Base-by-base conservation (phyloP, 108 stramenopile genomes). In the Fistulifera pelliculosa region DNA sequence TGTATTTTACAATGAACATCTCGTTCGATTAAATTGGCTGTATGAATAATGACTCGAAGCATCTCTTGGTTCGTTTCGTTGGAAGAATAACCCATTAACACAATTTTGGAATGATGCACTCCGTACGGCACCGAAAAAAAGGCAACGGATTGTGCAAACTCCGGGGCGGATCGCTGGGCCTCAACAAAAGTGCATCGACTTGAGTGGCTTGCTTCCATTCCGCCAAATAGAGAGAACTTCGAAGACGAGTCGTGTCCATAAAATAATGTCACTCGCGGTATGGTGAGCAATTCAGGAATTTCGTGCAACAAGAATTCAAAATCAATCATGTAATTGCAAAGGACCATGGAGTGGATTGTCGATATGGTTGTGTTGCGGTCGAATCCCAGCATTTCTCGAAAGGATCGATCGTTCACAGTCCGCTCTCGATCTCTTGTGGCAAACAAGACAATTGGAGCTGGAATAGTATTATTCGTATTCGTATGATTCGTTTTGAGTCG, bases 71-170 rank as follows among this genome's bases (percentile, higher is more conserved):
- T 3, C 8, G 31, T 35, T 19, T 50, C 55, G 12, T 68, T 51
- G 23, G 68, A 61, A 2, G 66, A 54, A 60, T 69, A 85, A 12
- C 83, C 81, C 10, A 87, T 47, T 16, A 91, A 53, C 41, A 85
- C 76, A 64, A 86, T 60, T 62, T 90, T 90, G 41, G 82, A 84
- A 52, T 90, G 89, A 61, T 90, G 89, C 28, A 70, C 63, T 15
- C 89, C 85, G 27, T 69, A 68, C 27, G 58, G 44, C 14, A 71
- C 52, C 43, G 2, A 21, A 7, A n/a, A n/a, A 27, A 38, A 11
- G 8, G 1, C 15, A 77, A 25, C 13, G 71, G 64, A 65, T 76
- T 75, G 48, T 19, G 12, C 3, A 13, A n/a, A 57, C 71, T 47
- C 17, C 51, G n/a, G 17, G 66, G 60, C 35, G 75, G 71, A 45